Conservation (phyloP, 148 eudicot genomes). For the Vaccinium macrocarpon region DNA sequence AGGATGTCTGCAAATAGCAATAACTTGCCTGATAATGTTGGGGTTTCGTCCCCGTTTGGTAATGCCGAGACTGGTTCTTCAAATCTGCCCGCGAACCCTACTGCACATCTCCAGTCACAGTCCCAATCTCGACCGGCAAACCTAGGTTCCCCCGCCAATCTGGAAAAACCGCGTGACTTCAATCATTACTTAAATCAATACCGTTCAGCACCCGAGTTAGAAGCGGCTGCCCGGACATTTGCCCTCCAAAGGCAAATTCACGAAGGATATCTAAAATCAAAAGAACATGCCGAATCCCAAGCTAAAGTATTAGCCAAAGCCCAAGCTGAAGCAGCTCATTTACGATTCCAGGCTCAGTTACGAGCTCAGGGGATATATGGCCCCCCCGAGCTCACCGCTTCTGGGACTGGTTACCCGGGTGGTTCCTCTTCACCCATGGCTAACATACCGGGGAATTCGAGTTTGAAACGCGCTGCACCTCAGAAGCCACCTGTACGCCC, state of each 20-base stretch:
- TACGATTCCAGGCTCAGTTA: constrained; percentile 60
- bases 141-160: constrained; percentile 19
- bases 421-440: constrained; percentile 40
- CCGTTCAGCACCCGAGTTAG: constrained; percentile 47
- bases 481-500: constrained; percentile 83
- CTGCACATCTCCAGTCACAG: constrained; percentile 38
- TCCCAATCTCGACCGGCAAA: constrained; percentile 58
- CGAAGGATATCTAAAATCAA: background rate
- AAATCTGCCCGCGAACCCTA: constrained; percentile 53
- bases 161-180: background rate
- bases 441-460: constrained; percentile 30
- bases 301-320: constrained; percentile 38
- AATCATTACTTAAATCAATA: constrained; percentile 26
- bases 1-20: constrained; percentile 69
- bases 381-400: constrained; percentile 40
- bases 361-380: constrained; percentile 67
- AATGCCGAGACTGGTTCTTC: constrained; percentile 50
- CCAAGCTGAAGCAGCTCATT: constrained; percentile 35
- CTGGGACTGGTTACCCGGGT: constrained; percentile 48
- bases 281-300: background rate
- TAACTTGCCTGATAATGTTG: constrained; percentile 51
- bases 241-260: constrained; percentile 15
- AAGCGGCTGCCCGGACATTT: constrained; percentile 47
- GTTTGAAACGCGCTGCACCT: constrained; percentile 42
- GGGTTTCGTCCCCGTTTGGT: constrained; percentile 61